Conservation (phyloP, 2,329 filamentous ascomycete species). For the Orbilia quercus region DNA sequence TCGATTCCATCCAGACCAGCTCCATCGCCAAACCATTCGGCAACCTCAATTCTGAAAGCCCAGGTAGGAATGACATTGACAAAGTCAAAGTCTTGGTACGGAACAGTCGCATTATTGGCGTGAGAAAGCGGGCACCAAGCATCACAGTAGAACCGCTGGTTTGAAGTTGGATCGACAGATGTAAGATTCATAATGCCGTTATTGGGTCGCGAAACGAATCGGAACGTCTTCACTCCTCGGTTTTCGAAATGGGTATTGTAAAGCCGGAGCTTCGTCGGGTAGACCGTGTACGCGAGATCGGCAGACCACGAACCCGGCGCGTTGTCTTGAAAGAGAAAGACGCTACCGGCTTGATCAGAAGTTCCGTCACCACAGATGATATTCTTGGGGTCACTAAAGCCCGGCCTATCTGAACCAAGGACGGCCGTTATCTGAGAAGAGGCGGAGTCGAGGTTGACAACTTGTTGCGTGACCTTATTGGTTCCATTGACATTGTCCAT, state of each 20-base stretch:
- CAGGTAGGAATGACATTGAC: conserved; percentile 90
- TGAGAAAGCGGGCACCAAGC: conserved; percentile 84
- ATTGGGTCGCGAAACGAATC: conserved; percentile 84
- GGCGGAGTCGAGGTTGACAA: conserved; percentile 85
- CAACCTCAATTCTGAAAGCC: conserved; percentile 84
- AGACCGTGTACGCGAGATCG: conserved; percentile 82
- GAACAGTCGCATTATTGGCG: conserved; percentile 68
- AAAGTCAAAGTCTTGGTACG: conserved; percentile 90
- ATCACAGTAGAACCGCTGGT: conserved; percentile 77
- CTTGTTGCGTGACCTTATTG: conserved; percentile 66
- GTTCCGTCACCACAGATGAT: conserved; percentile 78
- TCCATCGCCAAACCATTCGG: conserved; percentile 85
- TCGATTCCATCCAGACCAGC: conserved; percentile 88
- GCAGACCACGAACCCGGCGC: conserved; percentile 84
- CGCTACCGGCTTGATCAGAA: conserved; percentile 77
- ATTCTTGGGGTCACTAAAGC: conserved; percentile 79
- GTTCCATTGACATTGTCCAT: conserved; percentile 73
- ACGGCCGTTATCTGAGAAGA: conserved; percentile 72
- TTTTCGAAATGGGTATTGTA: conserved; percentile 88
- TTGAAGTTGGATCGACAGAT: conserved; percentile 80
- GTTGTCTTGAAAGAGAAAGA: conserved; percentile 77
- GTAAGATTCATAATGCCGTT: conserved; percentile 97
- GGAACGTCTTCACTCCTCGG: conserved; percentile 86
- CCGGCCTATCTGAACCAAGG: conserved; percentile 71
- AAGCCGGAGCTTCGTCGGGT: conserved; percentile 85